These are phyloP conservation scores for Pisolithus sp. DNA, from an alignment of 768 basidiomycete species.

Conservation along the genomic window DNA sequence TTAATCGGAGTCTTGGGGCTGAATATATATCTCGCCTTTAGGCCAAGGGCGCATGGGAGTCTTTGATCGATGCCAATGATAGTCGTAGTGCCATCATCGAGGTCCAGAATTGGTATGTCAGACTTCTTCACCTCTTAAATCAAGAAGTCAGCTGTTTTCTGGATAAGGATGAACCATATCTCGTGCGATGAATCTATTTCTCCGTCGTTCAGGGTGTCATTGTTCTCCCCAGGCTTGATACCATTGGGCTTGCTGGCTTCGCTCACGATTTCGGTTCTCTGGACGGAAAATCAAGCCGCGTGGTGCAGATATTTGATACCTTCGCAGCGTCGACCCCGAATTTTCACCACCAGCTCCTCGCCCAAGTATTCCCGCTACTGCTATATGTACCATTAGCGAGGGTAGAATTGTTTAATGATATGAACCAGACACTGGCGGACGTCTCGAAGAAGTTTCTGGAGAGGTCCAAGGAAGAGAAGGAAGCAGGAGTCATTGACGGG, in stretches of 20 bases:
- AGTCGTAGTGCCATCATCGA: constrained; percentile 4
- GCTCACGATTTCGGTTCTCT: constrained; percentile 40
- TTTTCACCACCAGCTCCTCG: constrained; percentile 19
- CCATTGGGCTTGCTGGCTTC: constrained; percentile 40
- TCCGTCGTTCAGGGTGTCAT: background rate
- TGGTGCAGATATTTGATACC: constrained; percentile 22
- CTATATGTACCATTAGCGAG: constrained; percentile 26
- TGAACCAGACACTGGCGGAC: constrained; percentile 27
- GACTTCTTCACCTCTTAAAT: background rate
- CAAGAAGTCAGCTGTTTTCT: background rate
- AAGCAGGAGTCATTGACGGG: constrained; percentile 20
- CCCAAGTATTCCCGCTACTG: constrained; percentile 24
- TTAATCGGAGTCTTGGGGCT: background rate
- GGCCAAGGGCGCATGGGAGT: constrained; percentile 22
- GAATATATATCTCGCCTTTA: background rate
- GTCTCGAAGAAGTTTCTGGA: constrained; percentile 30
- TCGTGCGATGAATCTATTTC: background rate
- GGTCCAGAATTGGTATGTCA: constrained; percentile 5
- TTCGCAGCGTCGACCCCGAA: constrained; percentile 7
- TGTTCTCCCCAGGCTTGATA: constrained; percentile 30
- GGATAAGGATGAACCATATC: constrained; percentile 7
- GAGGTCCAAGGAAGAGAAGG: constrained; percentile 29
- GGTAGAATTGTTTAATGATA: constrained; percentile 14
- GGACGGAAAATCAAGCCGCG: constrained; percentile 26
- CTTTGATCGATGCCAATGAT: constrained; percentile 4